phyloP scores from a whole-genome alignment of 176 grass and related monocot species.

The Poa pratensis region DNA sequence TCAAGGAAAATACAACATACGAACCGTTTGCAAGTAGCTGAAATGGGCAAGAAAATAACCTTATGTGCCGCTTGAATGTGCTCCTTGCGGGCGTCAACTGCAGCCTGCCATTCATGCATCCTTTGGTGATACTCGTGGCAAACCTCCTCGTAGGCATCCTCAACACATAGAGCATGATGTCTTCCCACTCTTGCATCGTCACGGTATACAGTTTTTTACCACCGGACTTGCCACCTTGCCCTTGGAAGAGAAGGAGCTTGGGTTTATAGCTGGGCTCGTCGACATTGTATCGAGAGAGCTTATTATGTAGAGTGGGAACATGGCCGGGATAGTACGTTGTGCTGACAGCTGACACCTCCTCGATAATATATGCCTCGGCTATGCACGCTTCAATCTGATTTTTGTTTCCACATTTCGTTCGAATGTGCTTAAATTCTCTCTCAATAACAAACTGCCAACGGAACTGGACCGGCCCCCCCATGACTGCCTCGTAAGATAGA shows the following conservation, averaged over 20 bases:
- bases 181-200: background rate
- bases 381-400: slow-evolving; percentile 8
- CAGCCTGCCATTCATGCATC: too few species aligned
- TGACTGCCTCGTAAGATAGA: background rate
- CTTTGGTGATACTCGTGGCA: too few species aligned
- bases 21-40: too few species aligned
- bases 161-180: background rate
- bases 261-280: background rate
- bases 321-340: background rate
- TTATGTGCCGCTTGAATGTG: too few species aligned
- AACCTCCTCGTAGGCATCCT: background rate
- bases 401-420: background rate
- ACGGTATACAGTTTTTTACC: background rate
- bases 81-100: too few species aligned
- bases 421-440: background rate
- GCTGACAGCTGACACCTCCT: background rate
- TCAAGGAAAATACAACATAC: too few species aligned
- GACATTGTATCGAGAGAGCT: background rate
- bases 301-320: background rate
- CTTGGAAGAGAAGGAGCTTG: background rate
- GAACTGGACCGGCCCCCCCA: background rate
- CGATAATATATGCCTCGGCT: background rate
- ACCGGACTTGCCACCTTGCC: background rate
- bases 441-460: background rate
- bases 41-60: too few species aligned